A percentile compares a stretch with the other conserved stretches of the same genome.
phyloP scores from a whole-genome alignment of 306 rosid genomes.

The Glycine soja region DNA sequence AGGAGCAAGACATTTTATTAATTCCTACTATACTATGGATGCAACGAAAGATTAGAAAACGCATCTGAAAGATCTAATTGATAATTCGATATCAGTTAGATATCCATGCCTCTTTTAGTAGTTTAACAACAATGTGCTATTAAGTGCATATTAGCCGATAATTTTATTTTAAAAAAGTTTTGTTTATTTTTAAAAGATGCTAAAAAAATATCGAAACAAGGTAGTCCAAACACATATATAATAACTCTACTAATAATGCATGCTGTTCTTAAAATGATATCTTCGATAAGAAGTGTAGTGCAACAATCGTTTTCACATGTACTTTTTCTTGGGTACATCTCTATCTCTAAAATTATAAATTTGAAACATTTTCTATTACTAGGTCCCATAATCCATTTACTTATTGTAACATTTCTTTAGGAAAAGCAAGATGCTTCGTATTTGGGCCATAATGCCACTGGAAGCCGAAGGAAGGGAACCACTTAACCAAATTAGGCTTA shows the following conservation, averaged over 20 bases:
- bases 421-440: conserved; percentile 22
- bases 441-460: conserved; percentile 18
- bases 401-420: conserved; percentile 9
- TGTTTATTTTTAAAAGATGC: no score
- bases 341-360: not conserved
- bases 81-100: not conserved
- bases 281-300: not conserved
- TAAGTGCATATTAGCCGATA: no score
- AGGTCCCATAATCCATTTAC: conserved; percentile 31
- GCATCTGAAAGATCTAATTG: not conserved
- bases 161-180: no score
- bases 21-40: not conserved
- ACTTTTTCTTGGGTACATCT: not conserved
- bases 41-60: not conserved
- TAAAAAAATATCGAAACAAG: not conserved
- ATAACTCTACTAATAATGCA: not conserved
- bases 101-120: no score
- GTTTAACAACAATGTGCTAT: not conserved
- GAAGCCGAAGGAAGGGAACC: not conserved
- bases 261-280: not conserved
- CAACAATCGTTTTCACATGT: conserved; percentile 1
- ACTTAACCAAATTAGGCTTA: not conserved
- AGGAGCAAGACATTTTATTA: not conserved
- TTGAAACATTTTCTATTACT: not conserved
- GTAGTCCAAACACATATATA: not conserved